Percentiles rank a stretch among this genome's conserved stretches.
phyloP scores from a whole-genome alignment of 2,329 filamentous ascomycete species.

The Penicillium concentricum region DNA sequence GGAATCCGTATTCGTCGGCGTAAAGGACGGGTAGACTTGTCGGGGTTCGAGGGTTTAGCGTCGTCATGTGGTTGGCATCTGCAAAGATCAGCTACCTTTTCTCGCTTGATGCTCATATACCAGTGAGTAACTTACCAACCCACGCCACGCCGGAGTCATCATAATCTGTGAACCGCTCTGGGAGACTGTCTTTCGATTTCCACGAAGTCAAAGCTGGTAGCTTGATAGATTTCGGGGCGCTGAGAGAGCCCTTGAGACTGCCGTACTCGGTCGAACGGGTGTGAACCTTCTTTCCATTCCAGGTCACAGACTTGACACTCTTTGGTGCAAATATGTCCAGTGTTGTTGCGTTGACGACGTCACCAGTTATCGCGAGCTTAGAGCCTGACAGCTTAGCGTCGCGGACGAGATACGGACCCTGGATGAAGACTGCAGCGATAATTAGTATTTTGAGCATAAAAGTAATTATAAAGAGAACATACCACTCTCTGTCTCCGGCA shows the following conservation, averaged over 20 bases:
- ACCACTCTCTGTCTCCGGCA: conserved; percentile 49
- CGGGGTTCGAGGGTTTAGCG: conserved; percentile 42
- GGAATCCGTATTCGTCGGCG: conserved; percentile 49
- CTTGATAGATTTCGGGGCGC: conserved; percentile 26
- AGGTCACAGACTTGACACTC: conserved; percentile 47
- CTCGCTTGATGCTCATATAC: too few species aligned
- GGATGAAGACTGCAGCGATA: conserved; percentile 47
- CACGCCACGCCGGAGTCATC: conserved; percentile 43
- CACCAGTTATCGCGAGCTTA: conserved; percentile 47
- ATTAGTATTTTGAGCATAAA: neutral
- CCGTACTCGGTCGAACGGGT: conserved; percentile 39
- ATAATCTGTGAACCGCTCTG: conserved; percentile 42
- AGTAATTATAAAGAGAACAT: neutral
- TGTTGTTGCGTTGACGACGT: conserved; percentile 42
- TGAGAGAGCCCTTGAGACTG: conserved; percentile 38
- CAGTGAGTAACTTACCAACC: conserved; percentile 28
- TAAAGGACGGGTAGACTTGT: conserved; percentile 48
- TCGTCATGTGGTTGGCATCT: conserved; percentile 43
- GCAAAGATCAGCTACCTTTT: conserved; percentile 12
- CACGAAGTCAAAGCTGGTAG: conserved; percentile 38
- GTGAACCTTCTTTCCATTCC: conserved; percentile 49
- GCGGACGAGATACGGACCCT: conserved; percentile 55
- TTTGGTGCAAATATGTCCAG: conserved; percentile 52
- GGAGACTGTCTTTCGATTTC: conserved; percentile 47
- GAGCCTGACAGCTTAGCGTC: conserved; percentile 40